phyloP scores from a whole-genome alignment of 768 basidiomycete genomes.

The Coprinellus micaceus region DNA sequence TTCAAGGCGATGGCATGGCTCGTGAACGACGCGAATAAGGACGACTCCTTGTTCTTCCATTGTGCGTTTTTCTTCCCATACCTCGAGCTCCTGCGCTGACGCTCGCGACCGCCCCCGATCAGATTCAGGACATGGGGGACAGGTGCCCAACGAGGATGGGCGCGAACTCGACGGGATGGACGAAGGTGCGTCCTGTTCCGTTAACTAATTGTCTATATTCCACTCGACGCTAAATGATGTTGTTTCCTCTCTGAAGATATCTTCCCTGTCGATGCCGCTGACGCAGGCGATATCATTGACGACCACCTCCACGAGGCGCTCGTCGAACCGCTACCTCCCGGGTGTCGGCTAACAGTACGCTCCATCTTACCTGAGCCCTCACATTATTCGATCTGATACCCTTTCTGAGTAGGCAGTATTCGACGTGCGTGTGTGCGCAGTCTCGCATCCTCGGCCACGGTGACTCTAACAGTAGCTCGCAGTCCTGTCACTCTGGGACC shows the following conservation, averaged over 20 bases:
- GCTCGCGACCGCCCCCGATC: too few species aligned
- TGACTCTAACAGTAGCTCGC: neutral
- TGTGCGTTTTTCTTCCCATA: slow-evolving; percentile 42
- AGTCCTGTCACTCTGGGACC: slow-evolving; percentile 57
- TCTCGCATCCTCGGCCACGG: neutral
- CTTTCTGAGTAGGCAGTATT: slow-evolving; percentile 40
- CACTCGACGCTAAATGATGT: too few species aligned
- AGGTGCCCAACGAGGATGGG: slow-evolving; percentile 70
- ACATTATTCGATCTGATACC: neutral
- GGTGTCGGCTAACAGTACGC: slow-evolving; percentile 50
- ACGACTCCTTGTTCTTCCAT: slow-evolving; percentile 79
- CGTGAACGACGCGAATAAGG: slow-evolving; percentile 59
- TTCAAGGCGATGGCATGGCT: slow-evolving; percentile 54
- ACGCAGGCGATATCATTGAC: slow-evolving; percentile 74
- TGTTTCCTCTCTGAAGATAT: slow-evolving; percentile 48
- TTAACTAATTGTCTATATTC: too few species aligned
- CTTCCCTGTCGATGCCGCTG: slow-evolving; percentile 75
- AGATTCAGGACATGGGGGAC: slow-evolving; percentile 97
- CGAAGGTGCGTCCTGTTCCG: slow-evolving; percentile 46
- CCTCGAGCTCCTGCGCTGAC: neutral
- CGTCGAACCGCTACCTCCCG: slow-evolving; percentile 41
- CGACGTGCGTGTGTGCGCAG: slow-evolving; percentile 34
- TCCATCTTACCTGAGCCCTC: neutral
- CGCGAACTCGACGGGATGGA: slow-evolving; percentile 80
- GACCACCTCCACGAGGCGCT: slow-evolving; percentile 50